These are phyloP conservation scores for Colletotrichum sp. DNA, from an alignment of 2,329 filamentous ascomycete species.

Conservation along the genomic window DNA sequence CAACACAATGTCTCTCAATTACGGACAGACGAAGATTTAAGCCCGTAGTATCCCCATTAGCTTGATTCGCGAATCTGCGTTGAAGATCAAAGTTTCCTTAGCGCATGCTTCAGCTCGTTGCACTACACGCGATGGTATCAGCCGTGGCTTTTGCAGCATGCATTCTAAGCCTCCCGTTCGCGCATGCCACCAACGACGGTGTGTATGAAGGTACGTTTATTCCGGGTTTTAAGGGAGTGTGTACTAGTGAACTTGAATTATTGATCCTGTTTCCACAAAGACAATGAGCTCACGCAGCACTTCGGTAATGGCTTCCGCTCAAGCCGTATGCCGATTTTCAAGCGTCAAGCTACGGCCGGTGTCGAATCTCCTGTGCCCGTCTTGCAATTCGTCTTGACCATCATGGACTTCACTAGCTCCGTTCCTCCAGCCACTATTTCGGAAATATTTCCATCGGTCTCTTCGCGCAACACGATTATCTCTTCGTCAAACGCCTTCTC, in stretches of 20 bases:
- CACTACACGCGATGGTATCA: not conserved
- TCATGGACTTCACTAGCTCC: not conserved
- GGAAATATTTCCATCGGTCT: not conserved
- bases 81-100: not conserved
- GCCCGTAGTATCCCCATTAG: not conserved
- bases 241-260: not conserved
- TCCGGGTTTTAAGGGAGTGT: accelerated
- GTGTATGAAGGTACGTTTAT: not conserved
- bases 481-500: too few species aligned
- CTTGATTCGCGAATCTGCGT: not conserved
- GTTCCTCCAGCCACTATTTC: not conserved
- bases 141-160: not conserved
- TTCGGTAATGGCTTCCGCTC: not conserved
- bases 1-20: not conserved
- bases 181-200: not conserved
- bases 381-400: not conserved
- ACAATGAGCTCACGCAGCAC: not conserved
- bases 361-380: not conserved
- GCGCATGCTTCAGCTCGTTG: not conserved
- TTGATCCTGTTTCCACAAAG: not conserved
- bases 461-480: too few species aligned
- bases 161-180: not conserved
- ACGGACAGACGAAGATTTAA: not conserved
- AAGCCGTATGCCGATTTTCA: not conserved
- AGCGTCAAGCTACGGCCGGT: not conserved